These are phyloP conservation scores for Zelopaecilomyces penicillatus DNA, from an alignment of 2,329 filamentous ascomycete genomes.

Conservation along the genomic window DNA sequence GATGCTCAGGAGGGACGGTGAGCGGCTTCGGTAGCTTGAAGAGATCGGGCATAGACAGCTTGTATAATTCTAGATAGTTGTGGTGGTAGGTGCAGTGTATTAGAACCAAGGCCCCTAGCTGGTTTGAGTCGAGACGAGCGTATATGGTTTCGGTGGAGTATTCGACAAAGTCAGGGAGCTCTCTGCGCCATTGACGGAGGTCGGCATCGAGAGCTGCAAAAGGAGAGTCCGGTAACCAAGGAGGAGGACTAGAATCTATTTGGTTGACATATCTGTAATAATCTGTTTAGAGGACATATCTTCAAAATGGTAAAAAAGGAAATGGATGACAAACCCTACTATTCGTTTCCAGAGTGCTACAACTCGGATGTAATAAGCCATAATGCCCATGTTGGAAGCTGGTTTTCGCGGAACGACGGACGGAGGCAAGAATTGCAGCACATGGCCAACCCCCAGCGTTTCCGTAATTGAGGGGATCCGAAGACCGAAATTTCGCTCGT, in stretches of 20 bases:
- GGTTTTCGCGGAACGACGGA: constrained; percentile 30
- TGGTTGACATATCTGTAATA: constrained; percentile 31
- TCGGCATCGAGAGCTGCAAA: constrained; percentile 33
- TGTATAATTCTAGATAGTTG: constrained; percentile 37
- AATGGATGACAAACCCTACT: constrained; percentile 19
- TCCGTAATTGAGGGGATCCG: constrained; percentile 31
- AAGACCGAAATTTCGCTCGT: constrained; percentile 34
- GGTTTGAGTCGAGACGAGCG: constrained; percentile 36
- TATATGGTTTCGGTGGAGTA: constrained; percentile 37
- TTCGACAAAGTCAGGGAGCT: constrained; percentile 35
- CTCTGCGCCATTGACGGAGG: constrained; percentile 30
- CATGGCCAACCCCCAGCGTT: constrained; percentile 31
- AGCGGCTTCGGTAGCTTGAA: constrained; percentile 35
- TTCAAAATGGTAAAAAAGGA: no score
- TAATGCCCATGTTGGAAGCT: constrained; percentile 35
- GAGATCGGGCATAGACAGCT: constrained; percentile 36
- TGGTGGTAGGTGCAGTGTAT: constrained; percentile 40
- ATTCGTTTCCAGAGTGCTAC: constrained; percentile 33
- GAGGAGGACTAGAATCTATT: constrained; percentile 28
- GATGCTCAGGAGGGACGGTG: constrained; percentile 30
- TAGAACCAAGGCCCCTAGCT: constrained; percentile 35
- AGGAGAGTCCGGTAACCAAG: constrained; percentile 35
- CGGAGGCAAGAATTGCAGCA: constrained; percentile 30
- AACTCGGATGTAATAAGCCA: constrained; percentile 35
- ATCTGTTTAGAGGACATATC: background rate